Base-by-base conservation (phyloP, 768 basidiomycete genomes). In the Boletus reticuloceps region DNA sequence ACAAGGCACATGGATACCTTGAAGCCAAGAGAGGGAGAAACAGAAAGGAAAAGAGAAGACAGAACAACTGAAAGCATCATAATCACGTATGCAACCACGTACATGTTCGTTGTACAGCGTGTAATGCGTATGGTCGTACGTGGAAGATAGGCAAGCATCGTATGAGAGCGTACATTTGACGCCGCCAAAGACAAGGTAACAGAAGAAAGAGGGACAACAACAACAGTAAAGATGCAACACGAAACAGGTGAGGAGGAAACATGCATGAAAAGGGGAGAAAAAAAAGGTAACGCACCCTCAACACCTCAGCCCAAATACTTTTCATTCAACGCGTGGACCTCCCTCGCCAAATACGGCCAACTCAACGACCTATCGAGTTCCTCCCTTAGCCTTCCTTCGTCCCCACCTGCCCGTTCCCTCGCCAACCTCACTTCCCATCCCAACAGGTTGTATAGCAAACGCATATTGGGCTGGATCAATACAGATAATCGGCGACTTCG, bases 361-460 rank as follows among this genome's bases (percentile, higher is more conserved):
- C 80, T 89, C 67, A 93, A 71, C 58, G 87, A 82, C 66, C 84
- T 77, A 54, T 82, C 79, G 49, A 91, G 74, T 69, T 86, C 89
- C 60, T 72, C 76, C 61, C 75, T 78, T 59, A 88, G 66, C 60
- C 70, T 75, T 43, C 69, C 65, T 58, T 78, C 78, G 59, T 84
- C 78, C 22, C 72, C 79, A 5, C 75, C 78, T 1, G 84, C 85
- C 25, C 86, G 80, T 66, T 85, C 84, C 62, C 80, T 80, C n/a
- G 92, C 92, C n/a, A 97, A 80, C 69, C 86, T 85, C 62, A 92
- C 85, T 72, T 98, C 96, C 93, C 93, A 98, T 11, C 91, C 94
- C 65, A 92, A 86, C 25, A 98, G 79, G 68, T 98, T 95, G 72
- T 95, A 97, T 72, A 98, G 73, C 68, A 98, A 75, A n/a, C 93